These are phyloP conservation scores for Naganishia friedmannii DNA, from an alignment of 768 basidiomycete species.

Conservation along the genomic window DNA sequence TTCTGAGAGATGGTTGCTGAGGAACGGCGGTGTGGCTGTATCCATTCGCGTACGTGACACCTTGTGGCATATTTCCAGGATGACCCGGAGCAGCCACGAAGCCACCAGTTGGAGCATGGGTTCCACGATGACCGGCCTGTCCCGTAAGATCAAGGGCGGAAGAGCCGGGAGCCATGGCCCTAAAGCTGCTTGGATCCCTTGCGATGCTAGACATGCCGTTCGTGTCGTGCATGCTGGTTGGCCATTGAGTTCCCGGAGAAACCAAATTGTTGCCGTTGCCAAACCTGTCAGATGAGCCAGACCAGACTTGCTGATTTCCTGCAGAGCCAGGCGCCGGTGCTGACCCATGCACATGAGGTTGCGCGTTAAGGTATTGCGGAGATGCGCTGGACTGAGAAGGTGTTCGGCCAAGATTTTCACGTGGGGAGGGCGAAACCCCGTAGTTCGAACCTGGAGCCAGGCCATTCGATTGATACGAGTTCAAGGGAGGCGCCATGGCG, in stretches of 20 bases:
- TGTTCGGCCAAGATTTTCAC: background rate
- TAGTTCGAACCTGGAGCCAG: background rate
- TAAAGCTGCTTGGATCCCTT: background rate
- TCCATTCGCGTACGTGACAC: background rate
- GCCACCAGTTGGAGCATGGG: background rate
- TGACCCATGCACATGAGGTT: background rate
- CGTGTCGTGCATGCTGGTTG: background rate
- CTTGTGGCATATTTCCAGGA: too few species aligned
- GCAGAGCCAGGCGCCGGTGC: background rate
- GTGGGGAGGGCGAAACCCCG: background rate
- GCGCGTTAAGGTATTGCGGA: constrained; percentile 11
- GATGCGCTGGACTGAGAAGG: constrained; percentile 5
- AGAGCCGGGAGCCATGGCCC: background rate
- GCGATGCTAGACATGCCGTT: background rate
- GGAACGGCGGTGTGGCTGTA: background rate
- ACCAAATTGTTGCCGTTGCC: background rate
- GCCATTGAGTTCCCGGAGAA: background rate
- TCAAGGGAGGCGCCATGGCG: background rate
- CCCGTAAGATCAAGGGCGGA: background rate
- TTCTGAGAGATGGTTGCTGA: background rate
- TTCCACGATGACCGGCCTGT: background rate
- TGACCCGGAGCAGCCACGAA: background rate
- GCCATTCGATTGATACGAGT: background rate
- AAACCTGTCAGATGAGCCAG: background rate
- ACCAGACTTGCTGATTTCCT: background rate